Percentiles rank a stretch among this genome's conserved stretches.
Conservation (phyloP, 2,329 filamentous ascomycete species). For the Aspergillus pseudoglaucus region DNA sequence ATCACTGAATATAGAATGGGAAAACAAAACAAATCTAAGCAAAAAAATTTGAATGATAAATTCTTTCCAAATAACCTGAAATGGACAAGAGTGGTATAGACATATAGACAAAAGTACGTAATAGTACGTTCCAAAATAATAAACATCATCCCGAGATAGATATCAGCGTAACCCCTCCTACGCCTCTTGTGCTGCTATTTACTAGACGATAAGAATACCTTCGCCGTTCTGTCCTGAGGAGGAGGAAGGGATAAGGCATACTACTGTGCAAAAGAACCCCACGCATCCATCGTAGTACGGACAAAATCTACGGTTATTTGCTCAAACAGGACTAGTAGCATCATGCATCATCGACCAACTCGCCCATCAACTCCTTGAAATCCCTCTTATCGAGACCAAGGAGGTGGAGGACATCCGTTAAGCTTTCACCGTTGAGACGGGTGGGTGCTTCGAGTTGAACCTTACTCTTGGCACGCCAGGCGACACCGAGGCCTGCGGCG, state of each 20-base stretch:
- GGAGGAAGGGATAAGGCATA: background rate
- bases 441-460: conserved; percentile 57
- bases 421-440: conserved; percentile 51
- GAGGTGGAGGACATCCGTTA: conserved; percentile 54
- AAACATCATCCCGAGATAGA: background rate
- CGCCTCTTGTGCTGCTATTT: background rate
- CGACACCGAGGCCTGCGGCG: conserved; percentile 55
- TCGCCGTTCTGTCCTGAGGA: background rate
- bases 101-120: too few relatives aligned
- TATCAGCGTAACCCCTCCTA: conserved; percentile 2
- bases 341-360: conserved; percentile 8
- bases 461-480: conserved; percentile 59
- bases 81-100: too few relatives aligned
- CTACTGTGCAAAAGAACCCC: too few relatives aligned
- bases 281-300: too few relatives aligned
- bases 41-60: too few relatives aligned
- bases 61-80: too few relatives aligned
- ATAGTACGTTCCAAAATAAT: background rate
- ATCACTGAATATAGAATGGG: too few relatives aligned
- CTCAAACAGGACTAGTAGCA: background rate
- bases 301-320: background rate
- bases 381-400: conserved; percentile 49
- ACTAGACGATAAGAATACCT: background rate
- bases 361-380: conserved; percentile 36
- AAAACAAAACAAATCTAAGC: too few relatives aligned